These are phyloP conservation scores for Phycomyces nitens DNA, from an alignment of 192 early-diverging fungal genomes.

Conservation along the genomic window DNA sequence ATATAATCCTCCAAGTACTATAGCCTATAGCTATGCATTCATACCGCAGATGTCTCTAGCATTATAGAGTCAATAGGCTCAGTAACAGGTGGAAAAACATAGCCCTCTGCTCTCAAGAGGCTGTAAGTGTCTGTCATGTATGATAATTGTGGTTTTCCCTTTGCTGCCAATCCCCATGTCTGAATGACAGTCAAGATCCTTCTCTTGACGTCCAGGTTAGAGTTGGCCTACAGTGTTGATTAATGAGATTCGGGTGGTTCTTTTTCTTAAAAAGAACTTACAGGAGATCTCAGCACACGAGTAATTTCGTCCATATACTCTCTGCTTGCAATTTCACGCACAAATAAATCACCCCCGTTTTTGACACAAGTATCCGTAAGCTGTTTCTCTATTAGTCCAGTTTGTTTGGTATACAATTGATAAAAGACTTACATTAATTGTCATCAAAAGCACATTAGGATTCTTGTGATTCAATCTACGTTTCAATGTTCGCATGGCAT, in stretches of 20 bases:
- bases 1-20: neutral
- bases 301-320: conserved; percentile 88
- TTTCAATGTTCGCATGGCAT: conserved; percentile 73
- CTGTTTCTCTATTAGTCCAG: conserved; percentile 34
- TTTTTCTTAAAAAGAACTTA: conserved; percentile 26
- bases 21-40: too few relatives aligned
- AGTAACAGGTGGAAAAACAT: conserved; percentile 71
- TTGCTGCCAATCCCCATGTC: conserved; percentile 84
- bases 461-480: conserved; percentile 79
- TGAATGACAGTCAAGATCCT: conserved; percentile 80
- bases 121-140: conserved; percentile 81
- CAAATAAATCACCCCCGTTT: conserved; percentile 84
- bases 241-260: neutral
- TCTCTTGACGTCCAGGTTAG: conserved; percentile 72
- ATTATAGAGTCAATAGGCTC: conserved; percentile 58
- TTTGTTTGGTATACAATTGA: neutral
- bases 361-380: conserved; percentile 91
- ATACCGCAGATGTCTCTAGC: conserved; percentile 84
- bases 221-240: conserved; percentile 40
- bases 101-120: conserved; percentile 74
- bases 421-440: conserved; percentile 59
- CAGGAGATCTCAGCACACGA: conserved; percentile 54
- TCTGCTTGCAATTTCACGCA: conserved; percentile 79
- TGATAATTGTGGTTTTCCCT: conserved; percentile 70
- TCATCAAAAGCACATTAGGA: conserved; percentile 89